Base-by-base conservation (phyloP, 2,329 filamentous ascomycete genomes). In the Monilinia polystroma region DNA sequence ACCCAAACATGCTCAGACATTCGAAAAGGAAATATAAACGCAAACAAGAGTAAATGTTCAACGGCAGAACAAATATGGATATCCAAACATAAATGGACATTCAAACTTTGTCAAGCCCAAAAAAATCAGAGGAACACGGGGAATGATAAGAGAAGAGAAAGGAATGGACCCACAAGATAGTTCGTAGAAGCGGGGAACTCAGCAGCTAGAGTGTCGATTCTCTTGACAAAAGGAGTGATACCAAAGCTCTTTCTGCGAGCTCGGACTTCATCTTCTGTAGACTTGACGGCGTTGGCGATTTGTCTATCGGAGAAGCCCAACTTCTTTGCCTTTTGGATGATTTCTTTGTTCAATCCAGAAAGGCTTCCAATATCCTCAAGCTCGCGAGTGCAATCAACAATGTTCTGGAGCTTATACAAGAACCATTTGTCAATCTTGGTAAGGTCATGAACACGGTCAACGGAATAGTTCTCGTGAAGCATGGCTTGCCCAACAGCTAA, bases 391-490 rank as follows among this genome's bases (percentile, higher is more conserved):
- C 90, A 93, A 79, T 98, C 87, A 63, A 97, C 95, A 75, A 99
- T 91, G 83, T 98, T 98, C 81, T 97, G 89, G 63, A 99, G 87
- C 86, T 99, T 98, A 87, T 97, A 87, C 74, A 99, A 82, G 85
- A 99, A 99, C 95, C 95, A 98, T 81, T 96, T 97, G 83, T 98
- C 95, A 75, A 99, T 99, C 85, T 97, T 97, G 81, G 91, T 96
- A 73, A 99, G 83, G 8, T 97, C 92, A 77, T 98, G 93, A 20
- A 99, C 85, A 78, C 86, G 88, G 71, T 99, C 94, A 57, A 97
- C 93, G 1, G 91, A 87, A 83, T 99, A 99, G 79, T 90, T 90
- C 81, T 97, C 93, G 82, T 98, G 93, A 72, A 97, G 87, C 92
- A 99, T 96, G 72, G 95, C 95, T 81, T 98, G 93, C 56, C 95